Percentiles rank a stretch among this genome's conserved stretches.
phyloP scores from a whole-genome alignment of 148 eudicot genomes.

The Cornus florida region DNA sequence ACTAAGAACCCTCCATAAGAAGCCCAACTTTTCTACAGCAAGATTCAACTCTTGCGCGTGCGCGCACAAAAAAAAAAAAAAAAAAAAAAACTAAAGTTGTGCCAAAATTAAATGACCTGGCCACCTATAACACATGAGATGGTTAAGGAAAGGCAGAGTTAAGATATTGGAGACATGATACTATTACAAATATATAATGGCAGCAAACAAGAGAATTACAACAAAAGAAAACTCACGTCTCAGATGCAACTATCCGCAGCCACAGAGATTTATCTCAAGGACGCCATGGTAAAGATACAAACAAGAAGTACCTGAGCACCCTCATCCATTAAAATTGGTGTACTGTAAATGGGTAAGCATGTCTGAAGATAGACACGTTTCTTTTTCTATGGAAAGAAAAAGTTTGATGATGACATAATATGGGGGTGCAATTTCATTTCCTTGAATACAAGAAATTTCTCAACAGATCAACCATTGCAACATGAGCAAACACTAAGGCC shows the following conservation, averaged over 20 bases:
- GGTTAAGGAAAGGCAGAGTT: background rate
- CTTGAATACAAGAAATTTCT: background rate
- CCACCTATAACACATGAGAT: background rate
- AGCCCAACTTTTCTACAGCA: too few species aligned
- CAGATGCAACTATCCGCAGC: background rate
- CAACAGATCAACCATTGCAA: background rate
- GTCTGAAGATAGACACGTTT: background rate
- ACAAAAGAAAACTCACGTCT: background rate
- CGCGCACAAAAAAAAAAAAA: too few species aligned
- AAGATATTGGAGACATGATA: background rate
- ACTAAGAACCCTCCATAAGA: too few species aligned
- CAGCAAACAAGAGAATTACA: background rate
- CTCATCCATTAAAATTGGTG: too few species aligned
- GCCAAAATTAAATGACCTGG: background rate
- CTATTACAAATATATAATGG: background rate
- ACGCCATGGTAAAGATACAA: background rate
- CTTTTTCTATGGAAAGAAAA: background rate
- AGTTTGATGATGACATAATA: background rate
- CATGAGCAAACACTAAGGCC: background rate
- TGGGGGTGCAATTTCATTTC: background rate
- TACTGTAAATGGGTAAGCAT: too few species aligned
- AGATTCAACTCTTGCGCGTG: too few species aligned
- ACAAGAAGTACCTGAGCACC: background rate
- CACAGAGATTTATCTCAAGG: background rate
- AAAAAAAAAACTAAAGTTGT: too few species aligned